These are phyloP conservation scores for Clitopilus hobsonii DNA, from an alignment of 768 basidiomycete genomes.

Conservation along the genomic window DNA sequence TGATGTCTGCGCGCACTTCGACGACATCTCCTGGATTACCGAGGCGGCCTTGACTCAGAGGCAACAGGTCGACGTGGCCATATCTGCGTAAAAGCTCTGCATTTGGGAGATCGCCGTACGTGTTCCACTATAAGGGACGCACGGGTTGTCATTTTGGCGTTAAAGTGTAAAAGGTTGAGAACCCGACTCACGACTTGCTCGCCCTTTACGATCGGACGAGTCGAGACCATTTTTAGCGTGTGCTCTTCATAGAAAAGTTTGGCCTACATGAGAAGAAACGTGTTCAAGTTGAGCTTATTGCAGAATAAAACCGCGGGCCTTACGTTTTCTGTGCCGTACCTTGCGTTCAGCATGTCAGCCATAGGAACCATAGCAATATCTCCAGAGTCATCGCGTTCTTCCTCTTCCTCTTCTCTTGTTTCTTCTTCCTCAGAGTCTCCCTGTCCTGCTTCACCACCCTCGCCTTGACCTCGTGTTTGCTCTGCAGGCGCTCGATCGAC, in stretches of 20 bases:
- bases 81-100: constrained; percentile 91
- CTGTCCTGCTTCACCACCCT: neutral
- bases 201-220: constrained; percentile 65
- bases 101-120: constrained; percentile 92
- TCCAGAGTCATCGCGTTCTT: constrained; percentile 49
- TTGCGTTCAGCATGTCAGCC: constrained; percentile 94
- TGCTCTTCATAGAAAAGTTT: constrained; percentile 78
- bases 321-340: constrained; percentile 81
- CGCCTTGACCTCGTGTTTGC: constrained; percentile 13
- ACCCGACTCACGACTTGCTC: constrained; percentile 75
- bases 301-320: constrained; percentile 14
- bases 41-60: constrained; percentile 37
- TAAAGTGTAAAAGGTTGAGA: neutral
- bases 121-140: constrained; percentile 69
- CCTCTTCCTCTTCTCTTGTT: constrained; percentile 36
- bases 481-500: constrained; percentile 6
- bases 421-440: constrained; percentile 21
- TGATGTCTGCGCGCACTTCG: constrained; percentile 70
- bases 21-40: constrained; percentile 82
- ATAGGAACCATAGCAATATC: constrained; percentile 92
- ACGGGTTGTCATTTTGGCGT: constrained; percentile 4
- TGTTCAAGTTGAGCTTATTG: constrained; percentile 3
- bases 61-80: constrained; percentile 83
- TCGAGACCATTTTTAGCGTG: constrained; percentile 75
- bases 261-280: constrained; percentile 44